Percentiles rank a stretch among this genome's conserved stretches.
Evolutionary conservation across 1,284 basidiomycete genomes (phyloP).

Genomic region (Cutaneotrichosporon arboriforme): DNA sequence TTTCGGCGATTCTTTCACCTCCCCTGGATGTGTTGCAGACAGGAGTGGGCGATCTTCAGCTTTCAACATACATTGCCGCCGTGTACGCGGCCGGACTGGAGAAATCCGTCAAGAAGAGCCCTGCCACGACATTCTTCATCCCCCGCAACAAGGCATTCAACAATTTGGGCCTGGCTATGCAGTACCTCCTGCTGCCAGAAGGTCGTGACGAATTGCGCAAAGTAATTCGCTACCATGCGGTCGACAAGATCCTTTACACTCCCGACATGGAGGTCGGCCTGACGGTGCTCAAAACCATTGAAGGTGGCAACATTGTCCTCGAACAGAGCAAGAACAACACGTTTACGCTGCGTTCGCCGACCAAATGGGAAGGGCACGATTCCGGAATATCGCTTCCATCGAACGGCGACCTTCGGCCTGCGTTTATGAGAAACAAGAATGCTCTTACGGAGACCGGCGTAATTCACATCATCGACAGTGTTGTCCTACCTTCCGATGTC

Average conservation of each 20-base stretch:
- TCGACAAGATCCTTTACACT: constrained; percentile 72
- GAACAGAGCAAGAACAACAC: constrained; percentile 25
- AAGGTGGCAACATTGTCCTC: constrained; percentile 47
- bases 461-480: constrained; percentile 76
- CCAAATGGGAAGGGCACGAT: constrained; percentile 37
- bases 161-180: constrained; percentile 79
- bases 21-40: constrained; percentile 77
- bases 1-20: constrained; percentile 74
- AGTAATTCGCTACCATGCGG: constrained; percentile 77
- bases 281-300: constrained; percentile 40
- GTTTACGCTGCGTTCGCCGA: constrained; percentile 29
- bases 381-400: constrained; percentile 48
- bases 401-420: constrained; percentile 41
- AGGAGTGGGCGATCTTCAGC: constrained; percentile 71
- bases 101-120: constrained; percentile 60
- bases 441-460: constrained; percentile 76
- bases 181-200: constrained; percentile 66
- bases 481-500: constrained; percentile 83
- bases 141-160: constrained; percentile 85
- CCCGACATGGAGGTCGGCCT: constrained; percentile 45
- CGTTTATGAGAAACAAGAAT: constrained; percentile 51
- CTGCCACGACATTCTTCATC: constrained; percentile 75
- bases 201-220: constrained; percentile 72
- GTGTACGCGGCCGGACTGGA: constrained; percentile 78
- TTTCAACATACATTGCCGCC: constrained; percentile 85